Evolutionary conservation across 2,329 filamentous ascomycete species (phyloP).

Genomic region (Gnomoniopsis sp.): DNA sequence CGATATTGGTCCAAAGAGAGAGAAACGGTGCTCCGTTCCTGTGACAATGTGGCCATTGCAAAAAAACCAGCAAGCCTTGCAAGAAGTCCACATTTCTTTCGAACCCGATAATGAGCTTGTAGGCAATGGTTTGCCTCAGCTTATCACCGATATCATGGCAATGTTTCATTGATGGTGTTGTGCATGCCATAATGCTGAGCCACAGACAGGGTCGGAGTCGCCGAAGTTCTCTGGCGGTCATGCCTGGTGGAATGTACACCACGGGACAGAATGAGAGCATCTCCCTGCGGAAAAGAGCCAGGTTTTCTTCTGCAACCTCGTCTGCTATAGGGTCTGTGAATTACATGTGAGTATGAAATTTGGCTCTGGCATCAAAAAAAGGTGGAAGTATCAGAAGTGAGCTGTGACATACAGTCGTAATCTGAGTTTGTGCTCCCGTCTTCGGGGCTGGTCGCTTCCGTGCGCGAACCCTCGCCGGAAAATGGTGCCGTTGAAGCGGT

Average conservation of each 20-base stretch:
- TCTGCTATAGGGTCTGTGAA: conserved; percentile 1
- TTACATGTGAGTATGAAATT: neutral
- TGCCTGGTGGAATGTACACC: conserved; percentile 33
- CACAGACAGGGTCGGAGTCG: conserved; percentile 44
- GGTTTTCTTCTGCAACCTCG: conserved; percentile 34
- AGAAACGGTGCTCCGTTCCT: conserved; percentile 41
- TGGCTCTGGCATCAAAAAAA: neutral
- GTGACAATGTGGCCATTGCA: conserved; percentile 41
- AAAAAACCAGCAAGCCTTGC: conserved; percentile 43
- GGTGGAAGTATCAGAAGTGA: neutral
- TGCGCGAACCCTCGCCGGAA: neutral
- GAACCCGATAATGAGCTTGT: conserved; percentile 44
- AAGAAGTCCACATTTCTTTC: conserved; percentile 51
- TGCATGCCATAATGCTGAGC: conserved; percentile 45
- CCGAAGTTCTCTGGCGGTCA: conserved; percentile 35
- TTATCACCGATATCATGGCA: conserved; percentile 37
- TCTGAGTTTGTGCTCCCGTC: neutral
- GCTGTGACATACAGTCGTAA: neutral
- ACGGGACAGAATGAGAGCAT: conserved; percentile 42
- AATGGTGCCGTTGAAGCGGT: neutral
- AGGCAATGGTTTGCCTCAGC: conserved; percentile 41
- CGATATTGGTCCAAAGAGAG: conserved; percentile 40
- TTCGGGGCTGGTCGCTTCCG: neutral
- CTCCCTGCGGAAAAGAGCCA: conserved; percentile 37
- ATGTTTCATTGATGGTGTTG: conserved; percentile 37